phyloP scores from a whole-genome alignment of 73 alveolate species.

The Effrenium voratum region DNA sequence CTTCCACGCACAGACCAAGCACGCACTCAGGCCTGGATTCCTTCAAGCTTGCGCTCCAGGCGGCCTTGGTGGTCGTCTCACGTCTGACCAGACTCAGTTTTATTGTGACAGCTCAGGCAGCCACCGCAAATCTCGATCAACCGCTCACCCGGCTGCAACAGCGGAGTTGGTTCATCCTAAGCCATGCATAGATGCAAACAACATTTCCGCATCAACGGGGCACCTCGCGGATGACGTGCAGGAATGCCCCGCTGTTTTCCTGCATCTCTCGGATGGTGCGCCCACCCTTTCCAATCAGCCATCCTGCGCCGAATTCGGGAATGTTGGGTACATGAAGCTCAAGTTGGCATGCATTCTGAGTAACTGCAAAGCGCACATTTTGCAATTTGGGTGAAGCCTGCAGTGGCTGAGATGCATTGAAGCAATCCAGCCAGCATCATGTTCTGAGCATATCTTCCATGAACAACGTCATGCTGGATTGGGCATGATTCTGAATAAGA shows the following conservation, averaged over 20 bases:
- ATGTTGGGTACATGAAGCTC: neutral
- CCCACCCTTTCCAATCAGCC: conserved; percentile 90
- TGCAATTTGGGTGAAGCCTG: neutral
- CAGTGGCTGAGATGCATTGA: neutral
- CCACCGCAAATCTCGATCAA: conserved; percentile 78
- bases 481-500: too few species aligned
- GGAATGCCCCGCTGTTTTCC: conserved; percentile 86
- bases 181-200: neutral
- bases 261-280: conserved; percentile 93
- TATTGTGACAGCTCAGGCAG: neutral
- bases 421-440: neutral
- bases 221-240: conserved; percentile 84
- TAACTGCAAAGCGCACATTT: neutral
- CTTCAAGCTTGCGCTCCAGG: conserved; percentile 89
- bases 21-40: conserved; percentile 38
- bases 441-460: too few species aligned
- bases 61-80: conserved; percentile 1
- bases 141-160: conserved; percentile 71
- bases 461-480: too few species aligned
- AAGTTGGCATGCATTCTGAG: neutral
- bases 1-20: neutral
- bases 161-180: conserved; percentile 77
- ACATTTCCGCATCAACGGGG: neutral
- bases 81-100: neutral
- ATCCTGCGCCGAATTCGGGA: conserved; percentile 29